Evolutionary conservation across 805 yeast species (phyloP).

Genomic region (Ogataea zsoltii): DNA sequence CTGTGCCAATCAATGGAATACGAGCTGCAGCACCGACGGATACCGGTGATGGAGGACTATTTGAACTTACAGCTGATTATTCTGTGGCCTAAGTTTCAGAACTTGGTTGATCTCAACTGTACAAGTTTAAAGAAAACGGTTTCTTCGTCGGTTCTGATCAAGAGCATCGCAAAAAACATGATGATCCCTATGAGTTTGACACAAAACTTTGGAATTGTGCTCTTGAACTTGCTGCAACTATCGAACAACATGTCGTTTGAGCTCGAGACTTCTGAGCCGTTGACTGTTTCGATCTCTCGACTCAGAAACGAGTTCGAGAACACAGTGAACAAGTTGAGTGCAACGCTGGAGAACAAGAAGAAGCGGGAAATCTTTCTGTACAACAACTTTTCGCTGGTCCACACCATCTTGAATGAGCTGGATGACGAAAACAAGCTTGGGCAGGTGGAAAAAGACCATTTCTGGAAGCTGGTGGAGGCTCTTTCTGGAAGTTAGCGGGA

Average conservation of each 20-base stretch:
- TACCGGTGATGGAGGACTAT: constrained; percentile 72
- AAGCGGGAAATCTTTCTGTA: constrained; percentile 71
- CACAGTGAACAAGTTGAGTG: constrained; percentile 68
- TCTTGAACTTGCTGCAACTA: constrained; percentile 70
- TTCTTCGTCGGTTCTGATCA: constrained; percentile 40
- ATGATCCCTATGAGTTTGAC: constrained; percentile 64
- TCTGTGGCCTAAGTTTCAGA: constrained; percentile 87
- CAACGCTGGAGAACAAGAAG: constrained; percentile 40
- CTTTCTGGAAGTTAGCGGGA: no score
- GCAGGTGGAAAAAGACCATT: constrained; percentile 21
- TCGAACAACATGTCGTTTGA: constrained; percentile 34
- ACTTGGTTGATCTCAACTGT: constrained; percentile 74
- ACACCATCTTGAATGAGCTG: constrained; percentile 50
- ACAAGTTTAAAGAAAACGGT: constrained; percentile 58
- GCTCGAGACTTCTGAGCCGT: constrained; percentile 59
- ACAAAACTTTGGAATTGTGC: constrained; percentile 72
- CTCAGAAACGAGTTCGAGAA: constrained; percentile 80
- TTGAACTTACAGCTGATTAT: constrained; percentile 62
- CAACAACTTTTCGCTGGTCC: constrained; percentile 66
- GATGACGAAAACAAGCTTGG: constrained; percentile 33
- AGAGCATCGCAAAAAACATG: constrained; percentile 30
- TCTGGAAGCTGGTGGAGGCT: constrained; percentile 22
- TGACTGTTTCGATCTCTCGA: constrained; percentile 66
- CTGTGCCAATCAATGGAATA: constrained; percentile 64
- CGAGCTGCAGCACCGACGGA: constrained; percentile 65